A percentile compares a stretch with the other conserved stretches of the same genome.
phyloP scores from a whole-genome alignment of 148 eudicot species.

The Rhododendron simsii region DNA sequence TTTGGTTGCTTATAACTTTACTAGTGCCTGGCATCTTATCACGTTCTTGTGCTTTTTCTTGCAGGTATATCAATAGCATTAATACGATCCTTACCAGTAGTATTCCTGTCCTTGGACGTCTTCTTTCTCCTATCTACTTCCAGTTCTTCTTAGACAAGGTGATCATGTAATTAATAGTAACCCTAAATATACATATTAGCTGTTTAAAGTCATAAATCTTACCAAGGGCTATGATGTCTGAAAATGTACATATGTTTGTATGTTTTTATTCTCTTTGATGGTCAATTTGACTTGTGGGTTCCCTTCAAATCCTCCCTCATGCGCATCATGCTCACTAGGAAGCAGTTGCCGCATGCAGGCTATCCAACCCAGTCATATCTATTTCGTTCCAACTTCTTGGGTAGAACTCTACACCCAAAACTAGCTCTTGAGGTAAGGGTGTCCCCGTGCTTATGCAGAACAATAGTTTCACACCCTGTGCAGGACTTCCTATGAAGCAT shows the following conservation, averaged over 20 bases:
- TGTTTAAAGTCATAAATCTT: not conserved
- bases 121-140: conserved; percentile 87
- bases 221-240: not conserved
- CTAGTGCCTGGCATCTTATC: not conserved
- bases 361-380: not conserved
- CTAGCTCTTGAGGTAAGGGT: not conserved
- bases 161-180: conserved; percentile 11
- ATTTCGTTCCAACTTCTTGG: not conserved
- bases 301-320: not conserved
- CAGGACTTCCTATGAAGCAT: not conserved
- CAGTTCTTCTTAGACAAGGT: conserved; percentile 99
- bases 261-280: not conserved
- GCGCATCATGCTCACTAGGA: not conserved
- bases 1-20: not conserved
- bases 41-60: conserved; percentile 19
- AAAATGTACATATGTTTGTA: not conserved
- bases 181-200: not conserved
- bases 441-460: not conserved
- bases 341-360: not conserved
- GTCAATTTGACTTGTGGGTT: not conserved
- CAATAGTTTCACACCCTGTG: not conserved
- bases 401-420: not conserved
- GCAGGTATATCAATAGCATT: conserved; percentile 84
- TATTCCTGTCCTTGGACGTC: conserved; percentile 84
- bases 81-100: conserved; percentile 71